Evolutionary conservation across 805 yeast genomes (phyloP), one percentile per base, ranked within the genome.

Genomic region (Candida khao-thaluensis): DNA sequence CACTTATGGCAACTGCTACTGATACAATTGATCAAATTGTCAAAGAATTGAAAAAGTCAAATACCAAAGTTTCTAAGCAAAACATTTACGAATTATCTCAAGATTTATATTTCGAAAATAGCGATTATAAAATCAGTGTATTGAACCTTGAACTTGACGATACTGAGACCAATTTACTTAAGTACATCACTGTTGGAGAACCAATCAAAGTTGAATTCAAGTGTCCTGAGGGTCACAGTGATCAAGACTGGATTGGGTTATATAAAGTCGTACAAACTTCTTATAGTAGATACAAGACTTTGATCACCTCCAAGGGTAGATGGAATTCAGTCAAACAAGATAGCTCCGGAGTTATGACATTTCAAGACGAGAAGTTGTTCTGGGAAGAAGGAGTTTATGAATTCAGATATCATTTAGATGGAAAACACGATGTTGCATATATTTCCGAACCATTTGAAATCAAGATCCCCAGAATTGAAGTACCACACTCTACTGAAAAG

Each of bases 371-470:
- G 4, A 61, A 72, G 35, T 60, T 82, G 30, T 71, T 70, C 50
- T 82, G 81, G 77, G 82, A 81, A 49, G 77, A 74, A 28, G 95
- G 95, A 0, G 66, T 76, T 23, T 85, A 79, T 59, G 91, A 85
- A 59, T 71, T 85, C 47, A 71, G 95, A 55, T 82, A 82, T 51
- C 93, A 85, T 53, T 67, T 74, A 37, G 73, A 71, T 35, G 79
- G 77, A 17, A 74, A 79, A 33, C 95, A 85, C 54, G 81, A 78
- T 41, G 95, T 85, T n/a, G 66, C 79, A 17, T 69, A 71, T 44
- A 72, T 79, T 22, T 77, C 89, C 0, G 70, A 68, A 41, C 86
- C 89, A 14, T 82, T 85, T 56, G 84, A 81, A 55, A 65, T 85
- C 31, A 66, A 62, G 23, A 53, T 68, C 20, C 70, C 73, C 6